These are phyloP conservation scores for Populus tomentosa DNA, from an alignment of 441 rosid species.

Conservation along the genomic window DNA sequence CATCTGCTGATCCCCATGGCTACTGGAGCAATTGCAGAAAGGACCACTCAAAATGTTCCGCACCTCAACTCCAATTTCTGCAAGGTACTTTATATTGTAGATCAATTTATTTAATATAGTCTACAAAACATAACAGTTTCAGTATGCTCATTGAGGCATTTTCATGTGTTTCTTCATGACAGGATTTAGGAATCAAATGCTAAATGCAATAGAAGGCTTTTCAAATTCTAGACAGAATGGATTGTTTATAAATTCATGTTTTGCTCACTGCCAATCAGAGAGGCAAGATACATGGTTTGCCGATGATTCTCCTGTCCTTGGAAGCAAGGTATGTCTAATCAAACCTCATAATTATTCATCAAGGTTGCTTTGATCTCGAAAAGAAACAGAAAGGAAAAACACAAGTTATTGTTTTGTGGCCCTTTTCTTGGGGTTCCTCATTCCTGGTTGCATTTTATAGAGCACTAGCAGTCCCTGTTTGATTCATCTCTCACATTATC, in stretches of 20 bases:
- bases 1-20: conserved; percentile 86
- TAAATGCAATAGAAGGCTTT: conserved; percentile 57
- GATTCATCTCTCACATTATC: background rate
- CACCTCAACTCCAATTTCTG: conserved; percentile 58
- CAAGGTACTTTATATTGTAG: conserved; percentile 45
- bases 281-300: conserved; percentile 98
- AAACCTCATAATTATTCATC: background rate
- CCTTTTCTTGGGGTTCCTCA: background rate
- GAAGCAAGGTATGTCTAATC: conserved; percentile 52
- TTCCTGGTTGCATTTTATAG: background rate
- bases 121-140: background rate
- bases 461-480: background rate
- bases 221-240: conserved; percentile 72
- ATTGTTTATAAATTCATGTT: conserved; percentile 85
- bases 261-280: conserved; percentile 96
- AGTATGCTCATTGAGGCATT: background rate
- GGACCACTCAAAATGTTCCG: conserved; percentile 64
- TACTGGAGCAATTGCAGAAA: conserved; percentile 79
- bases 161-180: conserved; percentile 16
- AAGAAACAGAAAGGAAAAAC: background rate
- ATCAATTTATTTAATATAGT: background rate
- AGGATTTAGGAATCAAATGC: conserved; percentile 88
- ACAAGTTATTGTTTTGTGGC: background rate
- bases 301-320: conserved; percentile 73
- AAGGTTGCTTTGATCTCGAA: background rate